These are phyloP conservation scores for Rhizopogon rudus DNA, from an alignment of 768 basidiomycete species.

Conservation along the genomic window DNA sequence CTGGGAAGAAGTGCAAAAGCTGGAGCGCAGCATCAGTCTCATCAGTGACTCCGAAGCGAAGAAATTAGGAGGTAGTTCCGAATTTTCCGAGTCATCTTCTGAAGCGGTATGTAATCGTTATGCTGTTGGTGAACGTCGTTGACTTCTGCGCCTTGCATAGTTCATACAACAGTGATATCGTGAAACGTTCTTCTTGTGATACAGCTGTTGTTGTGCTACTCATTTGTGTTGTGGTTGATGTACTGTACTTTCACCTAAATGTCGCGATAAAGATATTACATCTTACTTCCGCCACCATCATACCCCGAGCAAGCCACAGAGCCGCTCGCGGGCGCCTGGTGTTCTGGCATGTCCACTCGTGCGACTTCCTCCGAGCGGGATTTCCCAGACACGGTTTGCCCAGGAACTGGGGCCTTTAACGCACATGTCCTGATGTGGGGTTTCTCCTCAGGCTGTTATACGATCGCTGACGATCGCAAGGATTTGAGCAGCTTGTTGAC, in stretches of 20 bases:
- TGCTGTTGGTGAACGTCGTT: background rate
- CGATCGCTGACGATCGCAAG: too few species aligned
- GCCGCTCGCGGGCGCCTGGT: conserved; percentile 38
- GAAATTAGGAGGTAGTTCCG: conserved; percentile 51
- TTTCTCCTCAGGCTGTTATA: too few species aligned
- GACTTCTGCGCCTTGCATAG: conserved; percentile 7
- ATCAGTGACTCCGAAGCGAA: conserved; percentile 61
- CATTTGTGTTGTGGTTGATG: background rate
- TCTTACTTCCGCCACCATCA: conserved; percentile 52
- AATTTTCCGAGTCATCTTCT: conserved; percentile 49
- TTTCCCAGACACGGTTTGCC: conserved; percentile 31
- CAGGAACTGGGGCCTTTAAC: background rate
- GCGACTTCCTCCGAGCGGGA: conserved; percentile 44
- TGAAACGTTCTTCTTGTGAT: conserved; percentile 7
- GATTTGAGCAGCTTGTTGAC: too few species aligned
- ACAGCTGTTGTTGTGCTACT: conserved; percentile 3
- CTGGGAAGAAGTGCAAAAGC: conserved; percentile 62
- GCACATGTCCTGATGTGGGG: too few species aligned
- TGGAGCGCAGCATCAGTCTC: conserved; percentile 57
- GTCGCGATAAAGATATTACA: background rate
- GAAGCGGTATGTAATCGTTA: conserved; percentile 40
- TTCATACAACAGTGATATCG: conserved; percentile 18
- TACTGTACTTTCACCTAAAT: background rate
- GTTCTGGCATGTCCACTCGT: conserved; percentile 44
- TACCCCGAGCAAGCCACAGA: conserved; percentile 67